Evolutionary conservation across 2,329 filamentous ascomycete species (phyloP).

Genomic region (Beauveria sp.): DNA sequence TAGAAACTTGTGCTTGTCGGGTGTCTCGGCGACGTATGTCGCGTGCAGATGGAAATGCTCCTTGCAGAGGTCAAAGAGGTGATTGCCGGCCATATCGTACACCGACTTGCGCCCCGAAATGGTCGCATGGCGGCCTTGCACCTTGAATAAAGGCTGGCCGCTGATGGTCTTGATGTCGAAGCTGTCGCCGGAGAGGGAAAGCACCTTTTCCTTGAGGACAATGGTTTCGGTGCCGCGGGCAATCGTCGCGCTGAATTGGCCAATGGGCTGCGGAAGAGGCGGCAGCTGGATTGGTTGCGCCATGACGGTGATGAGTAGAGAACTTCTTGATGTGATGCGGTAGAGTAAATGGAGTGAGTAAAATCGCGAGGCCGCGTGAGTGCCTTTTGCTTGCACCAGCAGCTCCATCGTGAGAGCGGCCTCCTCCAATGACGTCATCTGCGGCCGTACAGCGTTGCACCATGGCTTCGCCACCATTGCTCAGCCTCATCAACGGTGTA

Average conservation of each 20-base stretch:
- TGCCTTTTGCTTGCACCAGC: too few species aligned
- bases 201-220: constrained; percentile 51
- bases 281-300: constrained; percentile 17
- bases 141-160: constrained; percentile 45
- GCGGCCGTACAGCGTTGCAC: neutral
- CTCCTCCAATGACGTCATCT: neutral
- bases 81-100: constrained; percentile 41
- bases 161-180: constrained; percentile 53
- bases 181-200: constrained; percentile 55
- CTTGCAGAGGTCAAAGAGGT: constrained; percentile 52
- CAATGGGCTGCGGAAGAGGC: constrained; percentile 25
- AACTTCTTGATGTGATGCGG: too few species aligned
- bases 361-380: neutral
- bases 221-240: constrained; percentile 38
- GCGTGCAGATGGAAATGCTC: constrained; percentile 42
- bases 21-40: constrained; percentile 42
- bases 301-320: neutral
- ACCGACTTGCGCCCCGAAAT: constrained; percentile 49
- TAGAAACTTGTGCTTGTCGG: constrained; percentile 38
- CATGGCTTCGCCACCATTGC: neutral
- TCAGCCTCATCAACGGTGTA: too few species aligned
- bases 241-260: constrained; percentile 32
- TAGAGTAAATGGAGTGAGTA: too few species aligned
- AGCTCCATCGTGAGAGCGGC: neutral
- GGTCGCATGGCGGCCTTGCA: constrained; percentile 47